phyloP scores from a whole-genome alignment of 306 rosid genomes.

The Cucumis melo region DNA sequence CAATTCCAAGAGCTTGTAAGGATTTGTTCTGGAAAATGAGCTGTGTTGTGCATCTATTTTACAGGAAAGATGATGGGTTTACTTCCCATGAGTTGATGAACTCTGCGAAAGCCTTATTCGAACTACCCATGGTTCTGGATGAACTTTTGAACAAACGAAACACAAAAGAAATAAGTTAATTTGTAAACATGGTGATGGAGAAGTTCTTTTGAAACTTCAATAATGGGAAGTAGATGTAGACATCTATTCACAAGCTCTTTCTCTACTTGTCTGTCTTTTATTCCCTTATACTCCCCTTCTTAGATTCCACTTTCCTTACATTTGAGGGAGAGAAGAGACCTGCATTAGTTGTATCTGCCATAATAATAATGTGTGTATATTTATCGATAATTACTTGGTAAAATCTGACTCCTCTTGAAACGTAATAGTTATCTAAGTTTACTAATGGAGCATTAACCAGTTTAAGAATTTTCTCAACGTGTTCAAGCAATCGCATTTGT shows the following conservation, averaged over 20 bases:
- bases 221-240: no score
- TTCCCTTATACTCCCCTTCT: no score
- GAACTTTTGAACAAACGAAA: constrained; percentile 8
- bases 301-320: no score
- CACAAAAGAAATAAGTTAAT: neutral
- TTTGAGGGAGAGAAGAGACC: no score
- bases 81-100: constrained; percentile 43
- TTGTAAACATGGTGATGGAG: neutral
- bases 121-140: constrained; percentile 38
- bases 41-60: constrained; percentile 45
- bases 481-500: neutral
- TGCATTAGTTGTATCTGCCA: no score
- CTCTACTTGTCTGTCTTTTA: no score
- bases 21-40: constrained; percentile 76
- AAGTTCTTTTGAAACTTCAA: neutral
- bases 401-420: no score
- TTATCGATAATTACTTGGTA: no score
- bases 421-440: no score
- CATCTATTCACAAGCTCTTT: no score
- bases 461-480: neutral
- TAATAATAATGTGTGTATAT: no score
- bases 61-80: constrained; percentile 68
- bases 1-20: constrained; percentile 73
- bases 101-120: constrained; percentile 27
- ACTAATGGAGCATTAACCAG: neutral